These are phyloP conservation scores for Penicillium expansum DNA, from an alignment of 2,329 filamentous ascomycete species.

Conservation along the genomic window DNA sequence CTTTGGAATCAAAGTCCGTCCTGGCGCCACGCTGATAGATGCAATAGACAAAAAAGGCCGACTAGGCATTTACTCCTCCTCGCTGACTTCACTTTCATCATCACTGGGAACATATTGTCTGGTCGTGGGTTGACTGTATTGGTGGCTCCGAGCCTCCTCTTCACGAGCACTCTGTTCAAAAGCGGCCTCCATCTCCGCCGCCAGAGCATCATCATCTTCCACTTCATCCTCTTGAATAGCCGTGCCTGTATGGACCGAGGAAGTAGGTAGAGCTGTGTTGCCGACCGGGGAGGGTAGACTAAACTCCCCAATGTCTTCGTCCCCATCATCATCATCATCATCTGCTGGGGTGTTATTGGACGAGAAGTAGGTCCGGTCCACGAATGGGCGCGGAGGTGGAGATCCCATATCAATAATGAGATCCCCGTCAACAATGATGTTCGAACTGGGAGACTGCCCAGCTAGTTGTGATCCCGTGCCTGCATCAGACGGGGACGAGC, in stretches of 20 bases:
- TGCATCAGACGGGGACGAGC: constrained; percentile 34
- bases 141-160: constrained; percentile 42
- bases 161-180: constrained; percentile 45
- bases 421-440: constrained; percentile 48
- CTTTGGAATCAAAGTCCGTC: constrained; percentile 2
- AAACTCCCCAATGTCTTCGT: constrained; percentile 41
- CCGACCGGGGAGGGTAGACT: constrained; percentile 39
- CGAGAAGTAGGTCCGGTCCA: constrained; percentile 44
- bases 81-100: constrained; percentile 63
- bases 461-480: constrained; percentile 34
- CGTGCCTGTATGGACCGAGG: constrained; percentile 20
- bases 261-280: constrained; percentile 17
- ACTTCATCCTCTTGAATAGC: constrained; percentile 30
- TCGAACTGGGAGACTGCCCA: constrained; percentile 37
- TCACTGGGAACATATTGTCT: constrained; percentile 45
- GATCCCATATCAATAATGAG: constrained; percentile 51
- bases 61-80: constrained; percentile 54
- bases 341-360: constrained; percentile 42
- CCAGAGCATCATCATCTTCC: constrained; percentile 53
- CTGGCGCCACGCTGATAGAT: constrained; percentile 13
- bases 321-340: constrained; percentile 39
- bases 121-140: constrained; percentile 28
- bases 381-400: constrained; percentile 42
- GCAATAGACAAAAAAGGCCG: constrained; percentile 2
- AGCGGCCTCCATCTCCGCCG: constrained; percentile 58